Evolutionary conservation across 2,329 filamentous ascomycete genomes (phyloP).

Genomic region (Phaeoacremonium minimum): DNA sequence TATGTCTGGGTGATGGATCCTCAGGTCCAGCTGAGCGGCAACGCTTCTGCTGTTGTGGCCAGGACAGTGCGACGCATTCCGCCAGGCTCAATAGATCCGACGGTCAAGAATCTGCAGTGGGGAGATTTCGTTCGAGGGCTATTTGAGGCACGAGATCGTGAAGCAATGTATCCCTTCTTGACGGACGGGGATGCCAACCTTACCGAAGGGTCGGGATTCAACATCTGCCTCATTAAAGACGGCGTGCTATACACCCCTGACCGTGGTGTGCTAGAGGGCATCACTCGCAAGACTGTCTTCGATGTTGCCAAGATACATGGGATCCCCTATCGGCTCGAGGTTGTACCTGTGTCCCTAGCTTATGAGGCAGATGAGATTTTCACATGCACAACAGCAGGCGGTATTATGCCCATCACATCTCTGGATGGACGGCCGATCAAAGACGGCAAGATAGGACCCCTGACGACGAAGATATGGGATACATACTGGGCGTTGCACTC

Average conservation of each 20-base stretch:
- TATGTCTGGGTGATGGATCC: slow-evolving; percentile 48
- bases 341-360: slow-evolving; percentile 32
- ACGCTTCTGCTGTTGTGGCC: slow-evolving; percentile 36
- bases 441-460: slow-evolving; percentile 34
- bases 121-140: slow-evolving; percentile 40
- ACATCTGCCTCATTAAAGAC: slow-evolving; percentile 40
- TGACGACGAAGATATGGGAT: slow-evolving; percentile 46
- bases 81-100: slow-evolving; percentile 43
- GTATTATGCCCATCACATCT: slow-evolving; percentile 45
- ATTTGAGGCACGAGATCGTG: slow-evolving; percentile 41
- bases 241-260: slow-evolving; percentile 38
- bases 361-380: slow-evolving; percentile 44
- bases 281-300: slow-evolving; percentile 43
- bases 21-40: slow-evolving; percentile 31
- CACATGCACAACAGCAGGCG: slow-evolving; percentile 49
- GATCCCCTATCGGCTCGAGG: slow-evolving; percentile 29
- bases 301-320: slow-evolving; percentile 29
- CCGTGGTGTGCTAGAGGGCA: slow-evolving; percentile 40
- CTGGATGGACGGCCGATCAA: slow-evolving; percentile 37
- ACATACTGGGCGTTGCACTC: slow-evolving; percentile 45
- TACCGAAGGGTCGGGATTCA: slow-evolving; percentile 46
- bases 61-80: slow-evolving; percentile 38
- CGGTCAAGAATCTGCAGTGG: slow-evolving; percentile 48
- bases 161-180: slow-evolving; percentile 41
- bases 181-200: slow-evolving; percentile 44